Base-by-base conservation (phyloP, 345 rosid genomes). In the Gossypium stocksii region DNA sequence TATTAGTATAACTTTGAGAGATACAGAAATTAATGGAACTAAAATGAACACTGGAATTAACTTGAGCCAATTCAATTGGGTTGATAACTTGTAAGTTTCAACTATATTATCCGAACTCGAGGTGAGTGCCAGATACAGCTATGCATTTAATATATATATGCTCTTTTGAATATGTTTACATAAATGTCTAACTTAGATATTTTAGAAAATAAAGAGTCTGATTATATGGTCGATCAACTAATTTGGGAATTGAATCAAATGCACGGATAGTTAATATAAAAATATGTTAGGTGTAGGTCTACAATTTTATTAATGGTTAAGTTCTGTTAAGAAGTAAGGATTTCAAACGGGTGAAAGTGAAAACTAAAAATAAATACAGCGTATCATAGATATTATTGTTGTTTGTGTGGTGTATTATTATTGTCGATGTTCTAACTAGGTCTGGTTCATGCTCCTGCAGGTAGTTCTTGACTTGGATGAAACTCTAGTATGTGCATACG, bases 381-480 rank as follows among this genome's bases (percentile, higher is more conserved):
- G 20, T 14, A 2, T 57, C 14, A 45, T 54, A 43, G 38, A 41
- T 34, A 23, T 23, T 25, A n/a, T 29, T 67, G 13, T 34, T 60
- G n/a, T 43, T 67, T 15, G 2, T 59, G 54, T 67, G 34, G 19
- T 27, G 20, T 15, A 13, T 41, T 51, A 45, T 62, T 58, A 52
- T 52, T 72, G 59, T 41, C 15, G 7, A 52, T 20, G 38, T 57
- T 60, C 16, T 34, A 20, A 51, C 16, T 23, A 16, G 41, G 45
- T 69, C 56, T 75, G 41, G 17, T 43, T 8, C 25, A 41, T 44
- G 52, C 46, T 22, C 44, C 51, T 86, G 73, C 85, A 96, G 99
- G 98, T 93, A 54, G 99, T 96, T 82, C 91, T 96, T 14, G 99
- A 96, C 79, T 88, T 96, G 85, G 99, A 96, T 81, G 99, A 96